A percentile compares a stretch with the other conserved stretches of the same genome.
Conservation (phyloP, 2,329 filamentous ascomycete species). For the Fusarium pseudoanthophilum region DNA sequence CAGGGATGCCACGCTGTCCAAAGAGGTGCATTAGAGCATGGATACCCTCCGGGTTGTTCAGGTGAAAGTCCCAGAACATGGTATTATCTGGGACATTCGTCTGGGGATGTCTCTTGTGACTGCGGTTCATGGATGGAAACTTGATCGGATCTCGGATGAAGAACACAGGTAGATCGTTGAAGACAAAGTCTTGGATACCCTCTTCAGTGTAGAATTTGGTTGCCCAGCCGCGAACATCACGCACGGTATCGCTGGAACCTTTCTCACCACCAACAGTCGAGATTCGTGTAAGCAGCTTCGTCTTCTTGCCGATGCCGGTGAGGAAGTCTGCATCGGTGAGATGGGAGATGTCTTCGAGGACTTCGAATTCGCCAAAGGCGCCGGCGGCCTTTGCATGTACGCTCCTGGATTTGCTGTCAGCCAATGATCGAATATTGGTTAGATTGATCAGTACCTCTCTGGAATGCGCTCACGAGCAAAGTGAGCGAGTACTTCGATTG, state of each 20-base stretch:
- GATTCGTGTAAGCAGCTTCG: not conserved
- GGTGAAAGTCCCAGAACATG: slow-evolving; percentile 51
- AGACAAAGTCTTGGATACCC: slow-evolving; percentile 46
- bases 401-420: not conserved
- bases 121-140: slow-evolving; percentile 58
- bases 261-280: slow-evolving; percentile 67
- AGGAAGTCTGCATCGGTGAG: slow-evolving; percentile 24
- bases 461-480: slow-evolving; percentile 69
- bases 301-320: slow-evolving; percentile 12
- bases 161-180: slow-evolving; percentile 61
- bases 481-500: slow-evolving; percentile 66
- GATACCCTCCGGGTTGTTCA: slow-evolving; percentile 52
- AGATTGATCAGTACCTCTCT: slow-evolving; percentile 51
- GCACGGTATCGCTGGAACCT: slow-evolving; percentile 72
- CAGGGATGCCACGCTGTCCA: slow-evolving; percentile 59
- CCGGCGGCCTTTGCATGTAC: slow-evolving; percentile 26
- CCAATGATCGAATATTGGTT: fast-evolving
- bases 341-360: slow-evolving; percentile 19
- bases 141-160: slow-evolving; percentile 60
- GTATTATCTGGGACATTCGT: slow-evolving; percentile 56
- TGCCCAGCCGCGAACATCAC: slow-evolving; percentile 74
- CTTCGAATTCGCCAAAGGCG: slow-evolving; percentile 20
- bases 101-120: slow-evolving; percentile 57
- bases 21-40: slow-evolving; percentile 65
- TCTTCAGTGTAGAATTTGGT: slow-evolving; percentile 46